Evolutionary conservation across 345 rosid species (phyloP), one percentile per base, ranked within the genome.

Genomic region (Sonneratia caseolaris): DNA sequence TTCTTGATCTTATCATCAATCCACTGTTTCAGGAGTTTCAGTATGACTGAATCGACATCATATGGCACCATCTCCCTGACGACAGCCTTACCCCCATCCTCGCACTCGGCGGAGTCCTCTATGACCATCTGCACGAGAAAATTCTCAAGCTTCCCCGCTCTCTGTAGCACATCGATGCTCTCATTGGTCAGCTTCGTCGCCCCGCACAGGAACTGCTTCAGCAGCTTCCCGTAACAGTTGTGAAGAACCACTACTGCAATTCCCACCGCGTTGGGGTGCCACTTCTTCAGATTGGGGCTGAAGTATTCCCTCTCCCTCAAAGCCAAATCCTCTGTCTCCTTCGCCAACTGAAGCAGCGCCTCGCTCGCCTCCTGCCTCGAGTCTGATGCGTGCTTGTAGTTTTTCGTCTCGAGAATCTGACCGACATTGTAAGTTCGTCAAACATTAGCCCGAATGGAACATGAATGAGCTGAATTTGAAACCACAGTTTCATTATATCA

Each of bases 41-140:
- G 4, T 73, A 90, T 88, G 71, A 90, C 85, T 0, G 88, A 77
- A 56, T 94, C 96, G 21, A 94, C 93, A 79, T 94, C 96, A 49
- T 87, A 94, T 1, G 98, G 98, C 49, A 78, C 80, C 97, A 84
- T 84, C 71, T 84, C 85, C 62, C 83, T 68, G 40, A 84, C 85
- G 5, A 84, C 78, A 16, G 72, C 64, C 47, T 82, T 84, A 19
- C 87, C 85, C 38, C 85, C 87, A 67, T 80, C 87, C 36, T 84
- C 85, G 56, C 80, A 80, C 37, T 84, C 87, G 37, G 74, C 76
- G 15, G 79, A 72, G 79, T 84, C 87, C 73, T 84, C 87, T 40
- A 84, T 82, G 68, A 84, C 80, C 87, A 84, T 84, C 76, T 82
- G 87, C 48, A 84, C 87, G 66, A 82, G 76, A 61, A 76, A 56